A percentile compares a stretch with the other conserved stretches of the same genome.
These are phyloP conservation scores for Sugiyamaella pinicola DNA, from an alignment of 1,139 yeast species.

Conservation along the genomic window DNA sequence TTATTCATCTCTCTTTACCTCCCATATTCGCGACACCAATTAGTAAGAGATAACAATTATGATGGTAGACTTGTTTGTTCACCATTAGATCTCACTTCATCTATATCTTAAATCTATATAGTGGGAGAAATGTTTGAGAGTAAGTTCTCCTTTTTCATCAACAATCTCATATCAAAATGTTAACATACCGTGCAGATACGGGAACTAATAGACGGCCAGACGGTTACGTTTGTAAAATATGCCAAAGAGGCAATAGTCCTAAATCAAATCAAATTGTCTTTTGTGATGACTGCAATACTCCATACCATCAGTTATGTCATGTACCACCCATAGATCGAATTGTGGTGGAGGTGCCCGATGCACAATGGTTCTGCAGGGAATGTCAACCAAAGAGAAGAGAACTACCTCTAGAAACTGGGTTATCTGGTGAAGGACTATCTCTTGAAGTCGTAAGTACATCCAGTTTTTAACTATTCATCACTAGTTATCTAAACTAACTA, in stretches of 20 bases:
- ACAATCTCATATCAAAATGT: neutral
- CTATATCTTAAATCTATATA: too few relatives aligned
- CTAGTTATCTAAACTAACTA: neutral
- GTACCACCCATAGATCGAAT: constrained; percentile 47
- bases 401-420: constrained; percentile 46
- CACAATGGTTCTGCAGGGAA: constrained; percentile 48
- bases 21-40: too few relatives aligned
- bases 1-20: neutral
- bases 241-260: constrained; percentile 47
- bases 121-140: constrained; percentile 20
- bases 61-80: too few relatives aligned
- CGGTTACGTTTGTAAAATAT: constrained; percentile 45
- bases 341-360: constrained; percentile 49
- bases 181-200: neutral
- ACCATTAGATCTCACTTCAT: too few relatives aligned
- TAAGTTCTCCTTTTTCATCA: neutral
- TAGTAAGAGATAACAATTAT: too few relatives aligned
- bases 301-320: constrained; percentile 49
- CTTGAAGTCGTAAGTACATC: constrained; percentile 36
- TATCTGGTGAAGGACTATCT: constrained; percentile 42
- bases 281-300: constrained; percentile 48
- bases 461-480: neutral
- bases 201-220: constrained; percentile 32
- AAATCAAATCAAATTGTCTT: constrained; percentile 47
- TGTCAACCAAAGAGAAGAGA: constrained; percentile 45